phyloP scores from a whole-genome alignment of 768 basidiomycete genomes.

The Calocybe cyanea region DNA sequence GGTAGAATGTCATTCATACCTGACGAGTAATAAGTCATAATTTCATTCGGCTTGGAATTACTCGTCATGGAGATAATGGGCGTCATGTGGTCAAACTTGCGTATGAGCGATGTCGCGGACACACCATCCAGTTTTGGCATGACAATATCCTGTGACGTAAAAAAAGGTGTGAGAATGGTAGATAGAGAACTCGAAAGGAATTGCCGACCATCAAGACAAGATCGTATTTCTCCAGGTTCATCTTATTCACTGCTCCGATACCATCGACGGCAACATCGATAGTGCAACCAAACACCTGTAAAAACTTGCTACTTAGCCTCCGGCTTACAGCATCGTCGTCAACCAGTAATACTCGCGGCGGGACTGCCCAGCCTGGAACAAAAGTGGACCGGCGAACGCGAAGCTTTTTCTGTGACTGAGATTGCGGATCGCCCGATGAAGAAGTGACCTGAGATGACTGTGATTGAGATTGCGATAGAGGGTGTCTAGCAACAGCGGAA shows the following conservation, averaged over 20 bases:
- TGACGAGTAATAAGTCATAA: slow-evolving; percentile 85
- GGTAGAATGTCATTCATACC: slow-evolving; percentile 97
- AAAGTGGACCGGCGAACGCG: slow-evolving; percentile 75
- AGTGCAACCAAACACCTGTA: slow-evolving; percentile 93
- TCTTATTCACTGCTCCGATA: slow-evolving; percentile 88
- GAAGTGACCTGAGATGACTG: neutral
- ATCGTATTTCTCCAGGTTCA: slow-evolving; percentile 96
- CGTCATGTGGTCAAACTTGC: slow-evolving; percentile 92
- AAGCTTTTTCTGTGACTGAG: slow-evolving; percentile 40
- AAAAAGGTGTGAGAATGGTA: neutral
- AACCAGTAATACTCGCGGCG: slow-evolving; percentile 87
- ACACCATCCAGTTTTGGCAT: slow-evolving; percentile 90
- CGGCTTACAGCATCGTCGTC: slow-evolving; percentile 94
- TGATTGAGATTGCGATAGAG: too few species aligned
- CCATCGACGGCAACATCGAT: slow-evolving; percentile 96
- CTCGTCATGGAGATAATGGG: slow-evolving; percentile 99
- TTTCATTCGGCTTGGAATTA: slow-evolving; percentile 89
- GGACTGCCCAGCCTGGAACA: slow-evolving; percentile 88
- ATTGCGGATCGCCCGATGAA: slow-evolving; percentile 6
- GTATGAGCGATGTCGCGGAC: slow-evolving; percentile 87
- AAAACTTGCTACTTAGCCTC: slow-evolving; percentile 84
- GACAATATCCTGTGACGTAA: slow-evolving; percentile 78
- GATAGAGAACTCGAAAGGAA: slow-evolving; percentile 6
- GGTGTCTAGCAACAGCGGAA: too few species aligned
- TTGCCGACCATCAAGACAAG: slow-evolving; percentile 84